Base-by-base conservation (phyloP, 2,329 filamentous ascomycete species). In the Orbilia brochopaga region DNA sequence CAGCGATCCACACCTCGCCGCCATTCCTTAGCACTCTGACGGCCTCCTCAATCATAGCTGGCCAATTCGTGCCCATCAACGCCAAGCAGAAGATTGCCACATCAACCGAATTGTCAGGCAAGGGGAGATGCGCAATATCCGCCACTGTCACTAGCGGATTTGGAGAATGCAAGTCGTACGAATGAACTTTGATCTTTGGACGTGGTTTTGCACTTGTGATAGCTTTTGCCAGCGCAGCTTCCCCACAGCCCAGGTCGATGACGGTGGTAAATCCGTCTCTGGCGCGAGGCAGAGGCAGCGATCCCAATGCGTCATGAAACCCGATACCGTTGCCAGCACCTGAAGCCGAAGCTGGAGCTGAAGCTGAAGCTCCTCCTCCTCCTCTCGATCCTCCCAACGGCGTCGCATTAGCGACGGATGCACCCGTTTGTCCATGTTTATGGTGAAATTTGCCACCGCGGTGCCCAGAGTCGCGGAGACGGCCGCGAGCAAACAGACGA, bases 21-120 rank as follows among this genome's bases (percentile, higher is more conserved):
- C 94, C 93, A 85, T 92, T 92, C 78, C 91, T 89, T 73, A 99
- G 85, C 57, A 97, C 84, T 60, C 94, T 88, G 82, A 91, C 96
- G 13, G 93, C 93, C 81, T 99, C 94, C 81, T 97, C 94, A 77
- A 99, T 86, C 79, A 99, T 97, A 76, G 91, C 88, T 59, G 96
- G 85, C 93, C 94, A 99, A 81, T 99, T 99, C 62, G 94, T 99
- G 78, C 94, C 94, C 94, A 99, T 99, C 69, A 99, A 86, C 55
- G 93, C 94, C 32, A 99, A 85, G 80, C 94, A 99, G 83, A 97
- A 97, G 75, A 99, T 88, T 54, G 90, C 90, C 3, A 99, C 84
- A 79, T 99, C 92, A 73, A 92, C 87, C 73, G 85, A 87, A 50
- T 87, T 88, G 75, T 92, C 87, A 3, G 83, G 82, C 0, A 96